Conservation (phyloP, 352 stramenopile species). For the Phytophthora quininea region DNA sequence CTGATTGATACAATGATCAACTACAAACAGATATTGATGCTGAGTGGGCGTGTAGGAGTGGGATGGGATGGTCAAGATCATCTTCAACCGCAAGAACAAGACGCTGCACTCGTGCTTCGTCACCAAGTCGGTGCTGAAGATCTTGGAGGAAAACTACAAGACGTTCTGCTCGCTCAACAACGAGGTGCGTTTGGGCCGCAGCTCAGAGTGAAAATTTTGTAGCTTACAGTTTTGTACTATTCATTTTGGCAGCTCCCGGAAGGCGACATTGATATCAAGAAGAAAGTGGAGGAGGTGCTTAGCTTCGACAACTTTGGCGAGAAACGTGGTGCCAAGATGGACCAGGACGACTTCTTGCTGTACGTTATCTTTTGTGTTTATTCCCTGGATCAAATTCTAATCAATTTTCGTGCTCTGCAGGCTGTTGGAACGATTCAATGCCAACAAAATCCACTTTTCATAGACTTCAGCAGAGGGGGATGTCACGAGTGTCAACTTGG, state of each 20-base stretch:
- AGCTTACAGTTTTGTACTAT: background rate
- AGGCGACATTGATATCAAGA: conserved; percentile 90
- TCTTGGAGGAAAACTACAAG: conserved; percentile 97
- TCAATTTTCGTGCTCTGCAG: conserved; percentile 32
- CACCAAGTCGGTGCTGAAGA: conserved; percentile 95
- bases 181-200: conserved; percentile 41
- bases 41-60: conserved; percentile 86
- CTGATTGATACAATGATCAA: too few relatives aligned
- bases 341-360: conserved; percentile 98
- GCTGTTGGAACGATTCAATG: conserved; percentile 96
- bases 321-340: conserved; percentile 96
- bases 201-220: background rate
- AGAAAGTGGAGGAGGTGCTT: conserved; percentile 94
- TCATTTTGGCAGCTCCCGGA: conserved; percentile 56
- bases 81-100: conserved; percentile 99
- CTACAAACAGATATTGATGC: too few relatives aligned
- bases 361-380: conserved; percentile 36
- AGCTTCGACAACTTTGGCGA: conserved; percentile 80
- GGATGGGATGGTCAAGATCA: conserved; percentile 99
- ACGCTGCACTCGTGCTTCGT: conserved; percentile 96
- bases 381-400: background rate
- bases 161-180: conserved; percentile 94
- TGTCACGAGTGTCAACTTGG: conserved; percentile 13
- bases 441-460: conserved; percentile 97
- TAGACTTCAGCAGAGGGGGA: conserved; percentile 35